Base-by-base conservation (phyloP, 2,329 filamentous ascomycete species). In the Intubia oerlemansii region DNA sequence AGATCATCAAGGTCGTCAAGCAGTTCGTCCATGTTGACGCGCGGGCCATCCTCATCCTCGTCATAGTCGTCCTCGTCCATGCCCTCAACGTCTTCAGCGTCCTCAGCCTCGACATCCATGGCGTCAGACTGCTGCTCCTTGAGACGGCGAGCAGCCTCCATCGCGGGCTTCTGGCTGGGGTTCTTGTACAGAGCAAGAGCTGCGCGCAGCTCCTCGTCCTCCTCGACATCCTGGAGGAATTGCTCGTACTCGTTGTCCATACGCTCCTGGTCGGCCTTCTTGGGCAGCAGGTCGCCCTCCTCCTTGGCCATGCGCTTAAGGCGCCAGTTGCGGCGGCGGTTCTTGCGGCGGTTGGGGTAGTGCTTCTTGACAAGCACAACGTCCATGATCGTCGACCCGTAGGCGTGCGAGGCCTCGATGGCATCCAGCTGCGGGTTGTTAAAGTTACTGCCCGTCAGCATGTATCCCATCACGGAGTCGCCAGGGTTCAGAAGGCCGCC, bases 321-420 rank as follows among this genome's bases (percentile, higher is more conserved):
- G 50, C 76, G 78, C 88, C 88, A 98, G 60, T 79, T 79, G 41
- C 90, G 72, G 50, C 62, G 65, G 58, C 71, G 74, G 47, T 69
- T 65, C 66, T 85, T 91, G 59, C 77, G 73, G 41, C 79, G 70
- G 33, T 54, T 53, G 34, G 76, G 70, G 54, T 90, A 98, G 62
- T 80, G 73, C 53, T 98, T 98, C 81, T 91, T 95, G 49, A 98
- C 81, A 4, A 98, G 63, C 6, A 98, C 56, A 0, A 95, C 88
- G 43, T 98, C 88, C 0, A 88, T 88, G 32, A 98, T 78, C 4
- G 63, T 70, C 4, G 71, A 74, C 3, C 67, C 58, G 52, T 90
- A 85, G 28, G 73, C 69, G 48, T 69, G 69, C 30, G 73, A 81
- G 28, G 64, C 53, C 50, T 93, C 82, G 19, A 93, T 63, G 30